Conservation (phyloP, 371 early-diverging fungal species). For the Mucor velutinosus region DNA sequence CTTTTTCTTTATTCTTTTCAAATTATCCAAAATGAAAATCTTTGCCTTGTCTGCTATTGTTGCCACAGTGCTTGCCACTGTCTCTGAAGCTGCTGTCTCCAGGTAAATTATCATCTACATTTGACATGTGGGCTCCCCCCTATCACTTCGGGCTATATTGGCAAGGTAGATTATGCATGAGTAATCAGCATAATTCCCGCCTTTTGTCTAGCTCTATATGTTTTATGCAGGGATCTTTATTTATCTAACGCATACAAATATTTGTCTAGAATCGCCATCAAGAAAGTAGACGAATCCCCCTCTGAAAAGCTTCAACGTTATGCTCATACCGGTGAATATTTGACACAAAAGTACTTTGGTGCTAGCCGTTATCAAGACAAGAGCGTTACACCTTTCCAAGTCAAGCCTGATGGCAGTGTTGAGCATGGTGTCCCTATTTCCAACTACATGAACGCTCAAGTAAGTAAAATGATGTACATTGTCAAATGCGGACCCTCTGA, state of each 20-base stretch:
- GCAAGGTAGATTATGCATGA: background rate
- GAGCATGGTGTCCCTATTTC: conserved; percentile 84
- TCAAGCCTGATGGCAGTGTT: conserved; percentile 58
- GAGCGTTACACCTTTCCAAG: conserved; percentile 21
- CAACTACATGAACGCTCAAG: conserved; percentile 96
- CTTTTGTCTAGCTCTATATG: background rate
- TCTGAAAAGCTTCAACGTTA: conserved; percentile 65
- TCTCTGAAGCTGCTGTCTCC: conserved; percentile 30
- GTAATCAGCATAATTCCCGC: conserved; percentile 1
- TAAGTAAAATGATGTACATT: conserved; percentile 21
- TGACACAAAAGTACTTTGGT: conserved; percentile 81
- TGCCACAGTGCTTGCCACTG: conserved; percentile 18
- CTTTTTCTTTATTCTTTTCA: background rate
- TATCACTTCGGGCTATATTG: background rate
- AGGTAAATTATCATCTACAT: conserved; percentile 22
- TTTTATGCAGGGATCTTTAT: background rate
- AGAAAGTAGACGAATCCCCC: conserved; percentile 68
- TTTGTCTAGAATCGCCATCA: conserved; percentile 67
- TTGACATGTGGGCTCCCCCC: background rate
- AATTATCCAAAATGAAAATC: conserved; percentile 27
- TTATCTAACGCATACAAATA: background rate
- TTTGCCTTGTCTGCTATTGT: conserved; percentile 31
- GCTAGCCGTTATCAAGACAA: conserved; percentile 48
- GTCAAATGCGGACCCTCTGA: background rate
- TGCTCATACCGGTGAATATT: conserved; percentile 61